Conservation (phyloP, 768 basidiomycete species). For the Boletus rubropictus region DNA sequence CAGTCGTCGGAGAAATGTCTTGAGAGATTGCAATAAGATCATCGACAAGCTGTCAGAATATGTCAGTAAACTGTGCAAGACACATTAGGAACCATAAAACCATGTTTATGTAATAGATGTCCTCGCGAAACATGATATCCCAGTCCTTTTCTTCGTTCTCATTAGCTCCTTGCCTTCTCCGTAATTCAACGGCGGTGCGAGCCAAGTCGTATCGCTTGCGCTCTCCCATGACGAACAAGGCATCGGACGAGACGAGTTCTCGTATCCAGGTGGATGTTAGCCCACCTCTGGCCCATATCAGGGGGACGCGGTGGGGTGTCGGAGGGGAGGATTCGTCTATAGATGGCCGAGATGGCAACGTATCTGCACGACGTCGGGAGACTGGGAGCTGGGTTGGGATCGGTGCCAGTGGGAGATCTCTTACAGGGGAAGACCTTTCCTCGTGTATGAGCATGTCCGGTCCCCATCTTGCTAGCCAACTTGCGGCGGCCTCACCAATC, state of each 20-base stretch:
- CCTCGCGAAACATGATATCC: conserved; percentile 61
- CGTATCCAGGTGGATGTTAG: conserved; percentile 68
- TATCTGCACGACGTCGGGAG: conserved; percentile 28
- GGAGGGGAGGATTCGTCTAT: conserved; percentile 10
- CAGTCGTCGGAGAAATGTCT: conserved; percentile 69
- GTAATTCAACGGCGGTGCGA: conserved; percentile 65
- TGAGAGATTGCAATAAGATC: conserved; percentile 70
- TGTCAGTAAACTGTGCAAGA: background rate
- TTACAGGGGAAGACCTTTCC: conserved; percentile 30
- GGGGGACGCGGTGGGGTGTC: conserved; percentile 33
- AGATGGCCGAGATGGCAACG: conserved; percentile 24
- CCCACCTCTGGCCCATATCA: conserved; percentile 73
- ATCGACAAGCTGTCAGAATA: conserved; percentile 57
- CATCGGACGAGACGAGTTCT: conserved; percentile 69
- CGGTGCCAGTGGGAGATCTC: conserved; percentile 17
- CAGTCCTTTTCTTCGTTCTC: conserved; percentile 67
- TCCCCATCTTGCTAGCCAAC: conserved; percentile 88
- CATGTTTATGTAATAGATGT: conserved; percentile 87
- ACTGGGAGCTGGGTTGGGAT: conserved; percentile 10
- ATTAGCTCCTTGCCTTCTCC: conserved; percentile 49
- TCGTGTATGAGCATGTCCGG: conserved; percentile 69
- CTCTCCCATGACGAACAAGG: conserved; percentile 74
- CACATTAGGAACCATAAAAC: conserved; percentile 34
- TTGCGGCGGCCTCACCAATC: conserved; percentile 83
- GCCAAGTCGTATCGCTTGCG: conserved; percentile 77